Evolutionary conservation across 768 basidiomycete genomes (phyloP).

Genomic region (Paxillus rubicundulus): DNA sequence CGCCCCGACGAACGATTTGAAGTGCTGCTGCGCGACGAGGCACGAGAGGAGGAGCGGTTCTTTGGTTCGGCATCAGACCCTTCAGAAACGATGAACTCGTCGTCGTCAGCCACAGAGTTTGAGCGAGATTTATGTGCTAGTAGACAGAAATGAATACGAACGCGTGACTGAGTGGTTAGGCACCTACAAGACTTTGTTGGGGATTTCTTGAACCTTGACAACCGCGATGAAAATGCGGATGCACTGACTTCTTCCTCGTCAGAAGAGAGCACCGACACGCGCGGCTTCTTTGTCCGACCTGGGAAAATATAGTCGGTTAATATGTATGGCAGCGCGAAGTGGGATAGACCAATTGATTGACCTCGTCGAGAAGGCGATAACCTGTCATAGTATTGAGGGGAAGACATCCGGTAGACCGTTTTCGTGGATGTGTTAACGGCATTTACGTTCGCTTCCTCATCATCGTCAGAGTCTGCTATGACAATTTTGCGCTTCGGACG

Average conservation of each 20-base stretch:
- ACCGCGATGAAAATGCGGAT: conserved; percentile 53
- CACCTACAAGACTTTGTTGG: conserved; percentile 51
- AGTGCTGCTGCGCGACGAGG: conserved; percentile 40
- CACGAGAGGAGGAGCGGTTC: conserved; percentile 49
- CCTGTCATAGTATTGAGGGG: conserved; percentile 25
- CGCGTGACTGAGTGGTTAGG: background rate
- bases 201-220: conserved; percentile 67
- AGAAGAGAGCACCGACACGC: conserved; percentile 48
- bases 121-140: conserved; percentile 41
- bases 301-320: conserved; percentile 5
- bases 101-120: conserved; percentile 54
- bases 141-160: conserved; percentile 7
- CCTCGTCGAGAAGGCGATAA: conserved; percentile 30
- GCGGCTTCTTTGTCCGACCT: conserved; percentile 60
- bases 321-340: background rate
- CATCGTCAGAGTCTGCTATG: conserved; percentile 72
- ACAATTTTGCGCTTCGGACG: conserved; percentile 67
- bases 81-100: conserved; percentile 69
- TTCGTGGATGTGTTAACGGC: conserved; percentile 8
- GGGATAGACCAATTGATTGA: conserved; percentile 1
- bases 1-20: conserved; percentile 35
- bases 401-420: conserved; percentile 23
- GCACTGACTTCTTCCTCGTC: conserved; percentile 45
- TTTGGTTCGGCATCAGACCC: conserved; percentile 58
- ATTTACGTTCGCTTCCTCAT: conserved; percentile 25